Percentiles rank a stretch among this genome's conserved stretches.
Evolutionary conservation across 2,329 filamentous ascomycete species (phyloP).

Genomic region (Cladophialophora exuberans): DNA sequence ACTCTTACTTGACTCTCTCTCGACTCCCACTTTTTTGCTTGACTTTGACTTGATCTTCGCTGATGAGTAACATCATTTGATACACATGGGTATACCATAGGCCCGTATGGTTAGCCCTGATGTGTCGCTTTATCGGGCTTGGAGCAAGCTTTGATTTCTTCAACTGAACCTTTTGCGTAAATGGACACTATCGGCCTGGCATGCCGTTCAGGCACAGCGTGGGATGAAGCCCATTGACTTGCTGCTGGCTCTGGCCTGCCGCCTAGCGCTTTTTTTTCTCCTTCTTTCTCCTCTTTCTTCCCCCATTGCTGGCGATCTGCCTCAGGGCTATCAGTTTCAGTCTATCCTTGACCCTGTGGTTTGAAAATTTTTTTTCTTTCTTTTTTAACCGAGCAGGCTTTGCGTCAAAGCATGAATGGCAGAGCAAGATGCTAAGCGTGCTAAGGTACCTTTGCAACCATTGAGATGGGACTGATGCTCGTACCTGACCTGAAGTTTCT

Average conservation of each 20-base stretch:
- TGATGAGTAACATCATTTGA: too few relatives aligned
- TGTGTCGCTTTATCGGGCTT: conserved; percentile 6
- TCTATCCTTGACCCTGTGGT: background rate
- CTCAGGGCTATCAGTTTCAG: background rate
- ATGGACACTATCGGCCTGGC: background rate
- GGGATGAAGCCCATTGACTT: background rate
- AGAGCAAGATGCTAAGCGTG: too few relatives aligned
- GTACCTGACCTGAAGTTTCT: too few relatives aligned
- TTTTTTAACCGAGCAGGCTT: too few relatives aligned
- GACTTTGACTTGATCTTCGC: too few relatives aligned
- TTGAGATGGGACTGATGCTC: too few relatives aligned
- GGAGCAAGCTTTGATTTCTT: conserved; percentile 6
- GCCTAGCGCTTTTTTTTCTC: too few relatives aligned
- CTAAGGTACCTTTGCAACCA: too few relatives aligned
- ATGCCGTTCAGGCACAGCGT: background rate
- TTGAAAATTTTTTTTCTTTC: conserved; percentile 10
- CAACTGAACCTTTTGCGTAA: conserved; percentile 25
- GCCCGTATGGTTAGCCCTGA: background rate
- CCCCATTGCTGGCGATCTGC: background rate
- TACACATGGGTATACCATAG: too few relatives aligned
- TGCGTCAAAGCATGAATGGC: too few relatives aligned
- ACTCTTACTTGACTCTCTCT: background rate
- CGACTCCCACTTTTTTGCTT: too few relatives aligned
- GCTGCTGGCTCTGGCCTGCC: too few relatives aligned
- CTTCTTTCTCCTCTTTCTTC: background rate